Evolutionary conservation across 1,284 basidiomycete genomes (phyloP), one percentile per base, ranked within the genome.

Genomic region (Microbotryum silenes-acaulis): DNA sequence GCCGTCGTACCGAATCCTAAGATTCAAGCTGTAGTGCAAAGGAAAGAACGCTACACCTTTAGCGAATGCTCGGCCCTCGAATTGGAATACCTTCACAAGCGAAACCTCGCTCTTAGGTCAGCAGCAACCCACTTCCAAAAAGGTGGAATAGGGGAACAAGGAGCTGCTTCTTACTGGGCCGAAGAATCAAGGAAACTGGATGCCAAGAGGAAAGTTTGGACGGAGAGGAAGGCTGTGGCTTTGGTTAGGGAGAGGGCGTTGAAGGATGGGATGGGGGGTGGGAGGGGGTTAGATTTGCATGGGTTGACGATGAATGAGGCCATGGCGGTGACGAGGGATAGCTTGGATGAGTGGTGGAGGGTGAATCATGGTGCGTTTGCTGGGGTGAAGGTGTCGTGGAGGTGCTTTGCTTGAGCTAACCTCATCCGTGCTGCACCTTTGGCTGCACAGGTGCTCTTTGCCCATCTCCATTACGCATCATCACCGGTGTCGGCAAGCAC

Each of bases 401-500:
- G 51, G 14, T 57, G 60, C 14, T 23, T 7, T 29, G 31, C 12
- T 44, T 29, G 47, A 25, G 25, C 52, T 27, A n/a, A 54, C n/a
- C 51, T 27, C 18, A 14, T 46, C n/a, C 3, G 6, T 51, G 16
- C 12, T 18, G 18, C 29, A 23, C 12, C 16, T n/a, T 37, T 12
- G 57, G 45, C 4, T 25, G 27, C 54, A 16, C 37, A 42, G 37
- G 37, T 16, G 37, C 60, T n/a, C 29, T 53, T 33, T 27, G 51
- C 10, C 60, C 56, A 6, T 49, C 68, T 1, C 72, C 73, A 2
- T 66, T 76, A 21, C 70, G 71, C 29, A 75, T 77, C 57, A 66
- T 77, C 33, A 76, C 75, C 16, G 75, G 75, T 12, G 71, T 75
- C 18, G 75, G 75, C 12, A 58, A 70, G 20, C 75, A 77, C 58